phyloP scores from a whole-genome alignment of 306 rosid species.

The Ochetophila trinervis region DNA sequence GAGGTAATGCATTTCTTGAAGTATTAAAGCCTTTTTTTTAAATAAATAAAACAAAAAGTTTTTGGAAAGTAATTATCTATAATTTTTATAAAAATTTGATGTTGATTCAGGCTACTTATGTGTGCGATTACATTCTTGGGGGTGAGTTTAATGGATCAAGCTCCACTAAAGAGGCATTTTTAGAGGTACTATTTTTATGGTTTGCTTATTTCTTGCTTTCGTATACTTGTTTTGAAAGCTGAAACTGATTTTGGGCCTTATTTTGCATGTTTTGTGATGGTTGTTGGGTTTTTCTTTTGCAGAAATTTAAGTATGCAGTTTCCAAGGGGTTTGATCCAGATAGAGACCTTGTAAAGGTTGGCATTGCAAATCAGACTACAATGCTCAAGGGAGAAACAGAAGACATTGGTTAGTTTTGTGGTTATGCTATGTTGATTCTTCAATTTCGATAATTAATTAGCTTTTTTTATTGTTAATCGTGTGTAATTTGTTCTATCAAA shows the following conservation, averaged over 20 bases:
- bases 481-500: not conserved
- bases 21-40: not conserved
- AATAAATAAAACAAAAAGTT: no score
- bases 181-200: conserved; percentile 48
- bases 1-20: conserved; percentile 48
- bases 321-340: conserved; percentile 90
- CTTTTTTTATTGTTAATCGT: conserved; percentile 16
- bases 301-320: conserved; percentile 89
- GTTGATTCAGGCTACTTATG: conserved; percentile 70
- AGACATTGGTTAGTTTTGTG: conserved; percentile 70
- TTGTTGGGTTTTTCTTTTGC: conserved; percentile 23
- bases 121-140: conserved; percentile 87
- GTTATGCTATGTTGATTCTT: conserved; percentile 6
- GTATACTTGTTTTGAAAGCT: not conserved
- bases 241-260: conserved; percentile 5
- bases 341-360: conserved; percentile 57
- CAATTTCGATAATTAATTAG: not conserved
- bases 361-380: conserved; percentile 97
- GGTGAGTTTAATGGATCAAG: conserved; percentile 88
- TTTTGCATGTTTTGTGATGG: conserved; percentile 15
- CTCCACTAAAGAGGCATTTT: conserved; percentile 77
- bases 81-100: not conserved
- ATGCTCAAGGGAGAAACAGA: conserved; percentile 99
- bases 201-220: conserved; percentile 10
- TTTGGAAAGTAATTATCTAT: not conserved